Evolutionary conservation across 805 yeast species (phyloP).

Genomic region (Maudiozyma pseudohumilis): DNA sequence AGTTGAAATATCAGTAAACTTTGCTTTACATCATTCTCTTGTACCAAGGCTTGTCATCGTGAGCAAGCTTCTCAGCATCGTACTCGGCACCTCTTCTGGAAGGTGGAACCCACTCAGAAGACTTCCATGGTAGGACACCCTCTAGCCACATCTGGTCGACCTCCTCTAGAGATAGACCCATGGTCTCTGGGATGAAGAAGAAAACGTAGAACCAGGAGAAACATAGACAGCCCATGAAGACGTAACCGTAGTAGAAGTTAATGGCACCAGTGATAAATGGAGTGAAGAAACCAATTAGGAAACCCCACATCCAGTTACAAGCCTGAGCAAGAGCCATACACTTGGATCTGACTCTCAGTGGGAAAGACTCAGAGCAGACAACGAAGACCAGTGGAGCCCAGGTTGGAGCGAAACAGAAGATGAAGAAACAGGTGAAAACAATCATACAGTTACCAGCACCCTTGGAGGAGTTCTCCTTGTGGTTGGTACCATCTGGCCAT

Average conservation of each 20-base stretch:
- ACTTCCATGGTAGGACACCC: conserved; percentile 34
- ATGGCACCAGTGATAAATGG: conserved; percentile 58
- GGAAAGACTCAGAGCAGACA: conserved; percentile 57
- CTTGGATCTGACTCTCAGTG: conserved; percentile 56
- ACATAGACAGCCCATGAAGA: conserved; percentile 45
- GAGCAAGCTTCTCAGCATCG: conserved; percentile 13
- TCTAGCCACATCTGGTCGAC: conserved; percentile 51
- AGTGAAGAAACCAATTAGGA: conserved; percentile 56
- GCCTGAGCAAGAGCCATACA: conserved; percentile 50
- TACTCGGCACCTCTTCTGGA: conserved; percentile 18
- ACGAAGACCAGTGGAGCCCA: conserved; percentile 66
- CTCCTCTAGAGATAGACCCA: conserved; percentile 71
- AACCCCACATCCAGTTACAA: conserved; percentile 57
- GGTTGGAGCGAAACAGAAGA: conserved; percentile 61
- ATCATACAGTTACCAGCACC: conserved; percentile 63
- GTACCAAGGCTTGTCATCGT: conserved; percentile 17
- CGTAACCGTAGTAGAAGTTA: conserved; percentile 62
- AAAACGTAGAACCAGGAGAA: conserved; percentile 51
- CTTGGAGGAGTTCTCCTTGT: conserved; percentile 31
- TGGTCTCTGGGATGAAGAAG: conserved; percentile 65
- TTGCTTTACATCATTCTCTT: conserved; percentile 25
- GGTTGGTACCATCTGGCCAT: conserved; percentile 30
- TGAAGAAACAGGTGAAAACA: conserved; percentile 56
- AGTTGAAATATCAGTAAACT: background rate
- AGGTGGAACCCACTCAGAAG: conserved; percentile 42